These are phyloP conservation scores for Coemansia reversa DNA, from an alignment of 192 early-diverging fungal genomes.

Conservation along the genomic window DNA sequence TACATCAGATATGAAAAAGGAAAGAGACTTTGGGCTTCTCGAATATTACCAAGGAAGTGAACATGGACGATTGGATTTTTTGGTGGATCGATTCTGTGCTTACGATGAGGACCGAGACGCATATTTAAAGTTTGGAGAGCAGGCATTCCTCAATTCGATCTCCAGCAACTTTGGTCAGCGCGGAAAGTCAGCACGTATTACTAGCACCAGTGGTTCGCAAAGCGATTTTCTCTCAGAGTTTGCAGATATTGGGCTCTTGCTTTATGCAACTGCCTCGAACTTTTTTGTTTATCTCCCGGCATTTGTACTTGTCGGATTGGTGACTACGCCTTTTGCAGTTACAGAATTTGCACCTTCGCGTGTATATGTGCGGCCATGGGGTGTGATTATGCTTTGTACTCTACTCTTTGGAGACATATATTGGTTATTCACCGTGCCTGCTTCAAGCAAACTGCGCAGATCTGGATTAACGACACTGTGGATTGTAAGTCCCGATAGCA, in stretches of 20 bases:
- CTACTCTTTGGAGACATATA: constrained; percentile 37
- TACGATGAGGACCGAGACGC: constrained; percentile 36
- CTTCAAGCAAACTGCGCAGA: constrained; percentile 10
- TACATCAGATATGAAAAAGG: constrained; percentile 4
- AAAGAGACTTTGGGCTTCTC: constrained; percentile 5
- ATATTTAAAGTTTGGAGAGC: constrained; percentile 46
- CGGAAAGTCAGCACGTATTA: constrained; percentile 17
- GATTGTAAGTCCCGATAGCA: constrained; percentile 39
- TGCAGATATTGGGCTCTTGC: constrained; percentile 26
- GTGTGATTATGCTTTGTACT: constrained; percentile 22
- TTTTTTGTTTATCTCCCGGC: constrained; percentile 45
- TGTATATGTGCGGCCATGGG: constrained; percentile 32
- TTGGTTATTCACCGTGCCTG: constrained; percentile 39
- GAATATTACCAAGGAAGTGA: constrained; percentile 34
- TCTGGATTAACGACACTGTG: constrained; percentile 17
- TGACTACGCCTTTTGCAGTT: constrained; percentile 35
- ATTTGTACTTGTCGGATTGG: constrained; percentile 23
- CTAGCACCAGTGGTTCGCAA: constrained; percentile 10
- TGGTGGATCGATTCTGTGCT: constrained; percentile 46
- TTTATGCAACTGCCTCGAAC: constrained; percentile 15
- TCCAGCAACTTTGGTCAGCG: constrained; percentile 41
- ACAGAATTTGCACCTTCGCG: constrained; percentile 46
- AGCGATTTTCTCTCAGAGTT: constrained; percentile 16
- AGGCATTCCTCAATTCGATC: constrained; percentile 43
- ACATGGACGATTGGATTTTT: constrained; percentile 43